Conservation (phyloP, 345 rosid species). For the Eutrema yunnanense region DNA sequence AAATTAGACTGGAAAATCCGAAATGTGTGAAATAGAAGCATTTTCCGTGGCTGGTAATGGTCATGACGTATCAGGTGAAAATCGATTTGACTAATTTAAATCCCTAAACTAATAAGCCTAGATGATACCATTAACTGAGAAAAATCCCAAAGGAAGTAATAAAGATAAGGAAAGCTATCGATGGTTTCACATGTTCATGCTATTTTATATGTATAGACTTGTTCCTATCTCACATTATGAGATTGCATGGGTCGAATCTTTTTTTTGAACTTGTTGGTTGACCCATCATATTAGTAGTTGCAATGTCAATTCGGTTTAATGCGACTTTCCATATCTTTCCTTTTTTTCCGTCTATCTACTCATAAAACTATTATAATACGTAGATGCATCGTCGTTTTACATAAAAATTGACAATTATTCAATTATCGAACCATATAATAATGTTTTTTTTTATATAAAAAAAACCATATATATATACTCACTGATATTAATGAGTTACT, state of each 20-base stretch:
- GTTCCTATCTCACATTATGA: not conserved
- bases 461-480: not conserved
- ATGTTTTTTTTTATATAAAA: not conserved
- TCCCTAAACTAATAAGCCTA: not conserved
- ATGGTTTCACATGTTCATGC: not conserved
- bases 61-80: not conserved
- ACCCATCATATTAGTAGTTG: not conserved
- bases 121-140: too few species aligned
- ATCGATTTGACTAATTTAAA: too few species aligned
- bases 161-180: not conserved
- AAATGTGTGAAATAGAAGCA: not conserved
- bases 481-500: not conserved
- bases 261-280: too few species aligned
- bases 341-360: too few species aligned
- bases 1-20: not conserved
- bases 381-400: not conserved
- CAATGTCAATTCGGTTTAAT: not conserved
- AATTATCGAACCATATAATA: not conserved
- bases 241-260: not conserved
- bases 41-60: not conserved
- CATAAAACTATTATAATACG: too few species aligned
- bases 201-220: not conserved
- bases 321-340: too few species aligned
- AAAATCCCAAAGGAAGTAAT: not conserved
- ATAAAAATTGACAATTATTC: not conserved